phyloP scores from a whole-genome alignment of 2,329 filamentous ascomycete genomes.

The Neopestalotiopsis sp. region DNA sequence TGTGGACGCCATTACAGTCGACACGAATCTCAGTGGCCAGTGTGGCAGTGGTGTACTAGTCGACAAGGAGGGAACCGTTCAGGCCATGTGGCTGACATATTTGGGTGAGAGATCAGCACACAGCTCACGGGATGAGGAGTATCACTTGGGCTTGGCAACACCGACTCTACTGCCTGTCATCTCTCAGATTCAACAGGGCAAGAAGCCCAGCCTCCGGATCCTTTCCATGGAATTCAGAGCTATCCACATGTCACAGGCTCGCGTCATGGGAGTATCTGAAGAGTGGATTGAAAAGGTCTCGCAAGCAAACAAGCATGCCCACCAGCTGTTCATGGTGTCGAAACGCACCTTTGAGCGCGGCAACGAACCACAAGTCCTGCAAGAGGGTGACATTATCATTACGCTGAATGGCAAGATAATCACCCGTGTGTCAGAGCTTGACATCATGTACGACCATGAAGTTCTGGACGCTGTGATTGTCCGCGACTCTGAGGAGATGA shows the following conservation, averaged over 20 bases:
- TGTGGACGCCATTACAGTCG: conserved; percentile 94
- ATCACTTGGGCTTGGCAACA: conserved; percentile 90
- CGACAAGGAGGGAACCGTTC: conserved; percentile 86
- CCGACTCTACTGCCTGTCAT: conserved; percentile 90
- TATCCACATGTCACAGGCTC: conserved; percentile 95
- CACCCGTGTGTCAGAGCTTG: conserved; percentile 89
- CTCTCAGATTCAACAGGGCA: conserved; percentile 79
- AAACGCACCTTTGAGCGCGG: conserved; percentile 77
- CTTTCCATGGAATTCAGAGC: conserved; percentile 93
- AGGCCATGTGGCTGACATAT: conserved; percentile 96
- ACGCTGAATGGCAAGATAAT: conserved; percentile 91
- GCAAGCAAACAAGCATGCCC: conserved; percentile 84
- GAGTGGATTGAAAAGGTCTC: conserved; percentile 95
- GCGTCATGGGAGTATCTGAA: conserved; percentile 95
- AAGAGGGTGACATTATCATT: conserved; percentile 91
- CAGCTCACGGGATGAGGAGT: conserved; percentile 89
- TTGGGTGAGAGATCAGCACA: conserved; percentile 84
- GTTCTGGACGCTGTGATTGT: conserved; percentile 84
- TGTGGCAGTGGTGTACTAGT: conserved; percentile 95
- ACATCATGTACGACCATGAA: conserved; percentile 94
- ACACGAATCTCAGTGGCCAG: conserved; percentile 87
- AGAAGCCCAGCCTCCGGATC: conserved; percentile 83
- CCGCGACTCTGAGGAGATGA: conserved; percentile 80
- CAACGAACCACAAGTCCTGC: conserved; percentile 60
- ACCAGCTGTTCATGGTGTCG: conserved; percentile 98